Evolutionary conservation across 2,329 filamentous ascomycete species (phyloP), one percentile per base, ranked within the genome.

Genomic region (Beauveria sp.): DNA sequence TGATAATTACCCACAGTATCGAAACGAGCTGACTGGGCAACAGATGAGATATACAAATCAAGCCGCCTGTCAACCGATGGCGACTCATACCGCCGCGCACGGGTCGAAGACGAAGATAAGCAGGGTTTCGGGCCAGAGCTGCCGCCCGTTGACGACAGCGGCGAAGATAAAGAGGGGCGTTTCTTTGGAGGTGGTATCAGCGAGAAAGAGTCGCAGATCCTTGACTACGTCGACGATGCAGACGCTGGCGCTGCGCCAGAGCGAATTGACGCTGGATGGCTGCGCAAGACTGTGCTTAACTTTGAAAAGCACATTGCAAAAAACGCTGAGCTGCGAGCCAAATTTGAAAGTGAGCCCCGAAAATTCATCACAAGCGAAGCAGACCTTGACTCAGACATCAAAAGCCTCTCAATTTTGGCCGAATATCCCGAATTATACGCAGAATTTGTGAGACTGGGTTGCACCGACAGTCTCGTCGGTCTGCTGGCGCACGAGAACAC

Each of bases 101-200:
- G 71, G 24, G 78, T 84, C 51, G 74, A 81, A 68, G 79, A 79
- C 42, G 79, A 77, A 1, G 79, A 80, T 42, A 84, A 83, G 53
- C 82, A 83, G 56, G 73, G 77, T 66, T 77, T 77, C 63, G 78
- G 78, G 18, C 79, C 78, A 34, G 69, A 74, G 3, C 66, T 73
- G 26, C 77, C 80, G 1, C 82, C 83, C 12, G 77, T 77, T 9
- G 81, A 71, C 12, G 71, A 70, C 3, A 72, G 65, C 20, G 72
- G 71, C 51, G 90, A 93, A 67, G 93, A 96, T 68, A 91, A 96
- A 59, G 95, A 96, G 66, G 95, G 93, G 1, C 88, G 95, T 12
- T 99, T 99, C 79, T 99, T 97, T 69, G 95, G 93, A 49, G 90
- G 92, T 60, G 95, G 95, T 40, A 88, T 99, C 68, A 91, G 88